Evolutionary conservation across 1,284 basidiomycete species (phyloP).

Genomic region (Macrocystidia cucumis): DNA sequence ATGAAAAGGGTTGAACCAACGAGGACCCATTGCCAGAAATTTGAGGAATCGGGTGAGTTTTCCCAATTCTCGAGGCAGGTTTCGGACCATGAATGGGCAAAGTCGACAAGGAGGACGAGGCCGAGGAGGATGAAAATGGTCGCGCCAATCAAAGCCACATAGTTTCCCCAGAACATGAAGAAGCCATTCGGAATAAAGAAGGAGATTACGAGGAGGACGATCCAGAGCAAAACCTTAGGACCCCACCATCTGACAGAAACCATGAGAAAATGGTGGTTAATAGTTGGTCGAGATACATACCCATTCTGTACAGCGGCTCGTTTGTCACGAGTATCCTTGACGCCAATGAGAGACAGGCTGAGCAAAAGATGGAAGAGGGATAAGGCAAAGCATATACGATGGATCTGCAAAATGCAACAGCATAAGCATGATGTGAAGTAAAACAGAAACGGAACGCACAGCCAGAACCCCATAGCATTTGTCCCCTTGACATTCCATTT

Average conservation of each 20-base stretch:
- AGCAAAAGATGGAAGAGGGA: constrained; percentile 86
- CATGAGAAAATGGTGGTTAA: constrained; percentile 6
- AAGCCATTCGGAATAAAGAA: constrained; percentile 95
- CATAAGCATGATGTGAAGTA: constrained; percentile 1
- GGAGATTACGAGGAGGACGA: constrained; percentile 68
- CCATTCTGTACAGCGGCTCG: constrained; percentile 96
- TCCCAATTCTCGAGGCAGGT: constrained; percentile 97
- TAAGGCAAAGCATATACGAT: constrained; percentile 95
- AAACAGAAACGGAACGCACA: constrained; percentile 36
- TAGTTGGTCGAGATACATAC: constrained; percentile 30
- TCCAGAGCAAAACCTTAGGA: constrained; percentile 87
- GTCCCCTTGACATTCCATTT: constrained; percentile 92
- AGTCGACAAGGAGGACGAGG: constrained; percentile 95
- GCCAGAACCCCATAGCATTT: constrained; percentile 97
- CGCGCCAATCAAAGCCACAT: constrained; percentile 85
- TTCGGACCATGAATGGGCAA: constrained; percentile 98
- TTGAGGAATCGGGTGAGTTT: constrained; percentile 62
- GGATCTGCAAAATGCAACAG: constrained; percentile 49
- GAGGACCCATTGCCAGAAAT: constrained; percentile 95
- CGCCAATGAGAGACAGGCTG: constrained; percentile 75
- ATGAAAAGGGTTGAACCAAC: constrained; percentile 89
- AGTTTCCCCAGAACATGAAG: constrained; percentile 97
- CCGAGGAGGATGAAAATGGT: constrained; percentile 95
- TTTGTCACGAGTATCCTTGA: constrained; percentile 85
- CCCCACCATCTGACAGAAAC: constrained; percentile 96